Evolutionary conservation across 495 filamentous ascomycete genomes (phyloP).

Genomic region (Gamarada debralockiae): DNA sequence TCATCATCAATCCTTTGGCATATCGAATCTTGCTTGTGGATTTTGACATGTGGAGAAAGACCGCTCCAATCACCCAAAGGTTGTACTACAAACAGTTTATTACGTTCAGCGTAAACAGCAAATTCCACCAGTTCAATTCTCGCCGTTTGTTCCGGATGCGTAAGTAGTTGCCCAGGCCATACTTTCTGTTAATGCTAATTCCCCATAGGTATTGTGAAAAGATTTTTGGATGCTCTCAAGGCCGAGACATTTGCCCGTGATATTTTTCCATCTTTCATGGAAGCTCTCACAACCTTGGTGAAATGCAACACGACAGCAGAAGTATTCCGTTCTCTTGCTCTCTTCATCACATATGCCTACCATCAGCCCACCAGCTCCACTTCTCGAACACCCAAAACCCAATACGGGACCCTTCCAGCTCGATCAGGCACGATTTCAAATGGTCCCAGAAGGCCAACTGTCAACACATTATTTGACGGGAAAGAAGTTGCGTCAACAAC

Average conservation of each 20-base stretch:
- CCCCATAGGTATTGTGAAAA: conserved; percentile 76
- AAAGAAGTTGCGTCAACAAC: conserved; percentile 15
- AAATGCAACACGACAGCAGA: conserved; percentile 76
- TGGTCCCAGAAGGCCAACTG: conserved; percentile 26
- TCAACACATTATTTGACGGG: conserved; percentile 25
- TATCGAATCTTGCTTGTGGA: conserved; percentile 90
- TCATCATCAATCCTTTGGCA: conserved; percentile 92
- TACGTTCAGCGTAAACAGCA: conserved; percentile 77
- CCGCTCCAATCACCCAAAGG: conserved; percentile 66
- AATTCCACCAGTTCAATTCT: conserved; percentile 86
- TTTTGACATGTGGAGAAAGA: conserved; percentile 84
- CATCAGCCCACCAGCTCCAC: conserved; percentile 56
- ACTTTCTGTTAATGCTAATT: neutral
- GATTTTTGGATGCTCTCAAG: conserved; percentile 85
- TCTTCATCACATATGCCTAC: conserved; percentile 90
- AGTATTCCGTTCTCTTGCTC: conserved; percentile 77
- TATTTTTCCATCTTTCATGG: conserved; percentile 68
- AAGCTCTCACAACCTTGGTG: conserved; percentile 72
- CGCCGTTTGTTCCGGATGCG: conserved; percentile 84
- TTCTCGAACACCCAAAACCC: conserved; percentile 48
- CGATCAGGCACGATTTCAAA: conserved; percentile 30
- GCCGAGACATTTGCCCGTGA: conserved; percentile 69
- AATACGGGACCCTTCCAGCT: conserved; percentile 33
- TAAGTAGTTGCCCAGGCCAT: conserved; percentile 47
- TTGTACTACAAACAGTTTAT: conserved; percentile 91